Evolutionary conservation across 345 rosid species (phyloP).

Genomic region (Eucalyptus cloeziana): DNA sequence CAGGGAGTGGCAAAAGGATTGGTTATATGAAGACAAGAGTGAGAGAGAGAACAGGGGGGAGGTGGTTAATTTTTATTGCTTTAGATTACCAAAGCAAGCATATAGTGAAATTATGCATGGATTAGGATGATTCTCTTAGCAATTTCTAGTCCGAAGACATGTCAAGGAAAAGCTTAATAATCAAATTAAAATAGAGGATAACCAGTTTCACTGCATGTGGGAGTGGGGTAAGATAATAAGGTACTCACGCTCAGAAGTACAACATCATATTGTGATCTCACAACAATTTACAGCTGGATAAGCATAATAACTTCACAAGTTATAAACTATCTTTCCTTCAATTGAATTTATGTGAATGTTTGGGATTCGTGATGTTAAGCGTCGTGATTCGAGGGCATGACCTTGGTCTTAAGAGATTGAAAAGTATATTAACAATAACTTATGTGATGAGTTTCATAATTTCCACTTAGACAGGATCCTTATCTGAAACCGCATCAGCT

Average conservation of each 20-base stretch:
- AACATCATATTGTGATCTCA: background rate
- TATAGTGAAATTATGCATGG: background rate
- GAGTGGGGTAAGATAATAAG: background rate
- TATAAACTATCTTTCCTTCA: background rate
- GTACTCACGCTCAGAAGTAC: background rate
- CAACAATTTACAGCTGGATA: background rate
- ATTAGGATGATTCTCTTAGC: background rate
- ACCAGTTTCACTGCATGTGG: background rate
- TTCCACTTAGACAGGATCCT: background rate
- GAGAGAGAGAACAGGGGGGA: too few relatives aligned
- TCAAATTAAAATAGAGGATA: background rate
- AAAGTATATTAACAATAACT: background rate
- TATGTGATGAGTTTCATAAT: background rate
- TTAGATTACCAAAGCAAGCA: background rate
- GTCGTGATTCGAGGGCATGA: background rate
- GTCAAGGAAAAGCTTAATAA: background rate
- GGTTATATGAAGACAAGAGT: too few relatives aligned
- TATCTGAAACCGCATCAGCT: background rate
- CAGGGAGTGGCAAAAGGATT: too few relatives aligned
- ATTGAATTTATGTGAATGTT: background rate
- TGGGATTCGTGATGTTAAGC: background rate
- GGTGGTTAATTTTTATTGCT: background rate
- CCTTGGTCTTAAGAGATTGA: background rate
- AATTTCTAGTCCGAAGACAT: background rate
- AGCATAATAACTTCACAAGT: background rate